Conservation (phyloP, 2,329 filamentous ascomycete species). For the Cladosporium oxysporum region DNA sequence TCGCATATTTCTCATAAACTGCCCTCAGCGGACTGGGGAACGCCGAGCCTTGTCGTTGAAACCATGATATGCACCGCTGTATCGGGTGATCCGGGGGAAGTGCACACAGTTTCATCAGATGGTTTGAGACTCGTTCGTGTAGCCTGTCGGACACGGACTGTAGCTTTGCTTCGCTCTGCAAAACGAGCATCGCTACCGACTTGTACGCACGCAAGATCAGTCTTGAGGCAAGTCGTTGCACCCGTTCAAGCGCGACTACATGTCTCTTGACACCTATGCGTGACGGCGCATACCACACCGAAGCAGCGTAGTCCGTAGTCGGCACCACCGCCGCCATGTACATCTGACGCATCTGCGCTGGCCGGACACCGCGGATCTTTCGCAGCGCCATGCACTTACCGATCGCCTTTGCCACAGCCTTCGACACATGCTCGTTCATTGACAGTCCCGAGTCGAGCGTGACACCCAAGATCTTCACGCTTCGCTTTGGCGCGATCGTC, state of each 20-base stretch:
- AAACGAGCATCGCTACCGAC: background rate
- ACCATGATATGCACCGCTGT: constrained; percentile 2
- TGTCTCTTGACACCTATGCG: background rate
- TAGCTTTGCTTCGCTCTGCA: background rate
- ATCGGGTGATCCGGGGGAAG: constrained; percentile 10
- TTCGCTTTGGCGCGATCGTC: too few relatives aligned
- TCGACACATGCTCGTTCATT: too few relatives aligned
- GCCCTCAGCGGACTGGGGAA: background rate
- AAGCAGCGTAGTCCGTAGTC: too few relatives aligned
- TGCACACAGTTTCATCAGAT: constrained; percentile 3
- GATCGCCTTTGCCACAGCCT: too few relatives aligned
- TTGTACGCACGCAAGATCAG: constrained; percentile 5
- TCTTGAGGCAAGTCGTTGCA: background rate
- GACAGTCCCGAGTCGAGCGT: too few relatives aligned
- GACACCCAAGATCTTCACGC: too few relatives aligned
- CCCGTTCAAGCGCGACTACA: background rate
- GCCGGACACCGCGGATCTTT: too few relatives aligned
- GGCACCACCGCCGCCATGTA: too few relatives aligned
- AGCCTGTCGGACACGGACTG: background rate
- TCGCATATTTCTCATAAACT: too few relatives aligned
- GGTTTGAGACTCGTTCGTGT: background rate
- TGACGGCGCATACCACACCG: background rate
- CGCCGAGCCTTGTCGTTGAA: background rate
- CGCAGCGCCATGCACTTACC: too few relatives aligned
- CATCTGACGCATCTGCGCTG: too few relatives aligned